Percentiles rank a stretch among this genome's conserved stretches.
Conservation (phyloP, 495 filamentous ascomycete genomes). For the Daldinia vernicosa region DNA sequence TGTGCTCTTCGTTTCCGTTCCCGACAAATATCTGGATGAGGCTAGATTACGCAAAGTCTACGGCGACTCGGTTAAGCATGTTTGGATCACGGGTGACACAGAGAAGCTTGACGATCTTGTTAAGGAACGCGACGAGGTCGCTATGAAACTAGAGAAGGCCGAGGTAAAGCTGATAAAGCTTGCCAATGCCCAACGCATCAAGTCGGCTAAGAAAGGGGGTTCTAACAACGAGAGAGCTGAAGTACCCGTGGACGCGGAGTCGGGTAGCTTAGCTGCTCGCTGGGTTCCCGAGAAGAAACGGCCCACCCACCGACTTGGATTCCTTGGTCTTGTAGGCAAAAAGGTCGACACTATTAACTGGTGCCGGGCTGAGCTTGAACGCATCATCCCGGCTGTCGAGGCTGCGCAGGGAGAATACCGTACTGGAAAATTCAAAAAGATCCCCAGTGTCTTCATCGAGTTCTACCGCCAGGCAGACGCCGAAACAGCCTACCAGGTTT, state of each 20-base stretch:
- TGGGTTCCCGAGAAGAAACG: conserved; percentile 83
- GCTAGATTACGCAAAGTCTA: conserved; percentile 81
- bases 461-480: conserved; percentile 83
- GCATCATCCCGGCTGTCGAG: conserved; percentile 81
- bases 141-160: conserved; percentile 86
- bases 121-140: conserved; percentile 81
- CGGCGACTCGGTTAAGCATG: conserved; percentile 77
- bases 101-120: conserved; percentile 85
- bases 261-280: conserved; percentile 80
- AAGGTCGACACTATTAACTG: conserved; percentile 97
- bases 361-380: conserved; percentile 82
- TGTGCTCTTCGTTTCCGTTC: conserved; percentile 90
- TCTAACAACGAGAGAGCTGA: conserved; percentile 60
- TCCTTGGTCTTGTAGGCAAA: conserved; percentile 78
- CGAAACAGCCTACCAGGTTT: conserved; percentile 83
- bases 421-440: conserved; percentile 70
- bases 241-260: conserved; percentile 62
- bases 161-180: conserved; percentile 87
- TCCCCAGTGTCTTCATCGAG: conserved; percentile 87
- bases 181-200: conserved; percentile 80
- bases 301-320: conserved; percentile 83
- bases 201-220: conserved; percentile 80
- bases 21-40: conserved; percentile 75
- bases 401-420: conserved; percentile 77
- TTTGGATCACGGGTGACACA: conserved; percentile 87